Evolutionary conservation across 768 basidiomycete genomes (phyloP), one percentile per base, ranked within the genome.

Genomic region (Boletales sp.): DNA sequence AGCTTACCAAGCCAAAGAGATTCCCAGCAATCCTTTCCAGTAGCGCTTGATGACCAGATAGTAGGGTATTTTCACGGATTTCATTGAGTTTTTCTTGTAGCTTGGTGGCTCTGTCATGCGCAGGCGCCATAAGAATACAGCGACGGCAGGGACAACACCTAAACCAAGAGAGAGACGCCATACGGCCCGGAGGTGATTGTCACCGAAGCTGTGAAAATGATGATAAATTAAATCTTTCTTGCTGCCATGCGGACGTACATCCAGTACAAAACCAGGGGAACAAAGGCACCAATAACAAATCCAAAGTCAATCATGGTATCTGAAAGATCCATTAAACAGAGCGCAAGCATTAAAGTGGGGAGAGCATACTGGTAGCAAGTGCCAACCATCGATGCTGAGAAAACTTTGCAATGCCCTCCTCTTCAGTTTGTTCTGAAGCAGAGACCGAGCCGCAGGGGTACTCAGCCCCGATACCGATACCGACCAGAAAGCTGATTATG

Each of bases 371-470:
- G 8, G 94, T 95, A 13, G 94, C 90, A 27, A 91, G 77, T 6
- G 87, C 83, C 61, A 97, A 86, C 82, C 92, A 90, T 45, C 85
- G 72, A 65, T 94, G 87, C 61, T 92, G 94, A 5, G 87, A 78
- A 46, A 83, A 83, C 69, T 89, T 91, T 56, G 68, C 75, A 58
- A 95, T 86, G 9, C 80, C 81, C 9, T 80, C 74, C 65, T 90
- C 87, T 65, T 97, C 94, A 3, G 91, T 88, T 60, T 92, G 89
- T 62, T 97, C 94, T 2, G 90, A 86, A 8, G 86, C 87, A 5
- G 91, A 88, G 14, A 93, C 90, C 0, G 86, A 87, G 21, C 94
- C 93, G 54, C 90, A 90, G 8, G 94, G 94, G 56, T 94, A 94
- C 66, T 90, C 89, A 5, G 88, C 89, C 5, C 91, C 90, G 0